Base-by-base conservation (phyloP, 2,329 filamentous ascomycete species). In the Hymenoscyphus fraxineus region DNA sequence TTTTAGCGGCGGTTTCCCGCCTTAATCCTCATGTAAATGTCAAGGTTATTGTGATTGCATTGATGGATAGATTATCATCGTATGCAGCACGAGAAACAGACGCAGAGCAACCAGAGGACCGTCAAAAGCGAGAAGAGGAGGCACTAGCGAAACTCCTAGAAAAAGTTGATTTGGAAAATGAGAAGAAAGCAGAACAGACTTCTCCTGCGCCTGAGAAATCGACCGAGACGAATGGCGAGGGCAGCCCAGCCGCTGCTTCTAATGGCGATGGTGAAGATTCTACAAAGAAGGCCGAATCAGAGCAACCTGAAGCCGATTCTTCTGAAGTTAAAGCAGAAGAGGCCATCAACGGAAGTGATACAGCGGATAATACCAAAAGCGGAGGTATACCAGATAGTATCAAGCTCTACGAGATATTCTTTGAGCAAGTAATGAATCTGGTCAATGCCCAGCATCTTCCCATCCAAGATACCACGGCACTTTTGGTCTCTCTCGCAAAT, bases 11-110 rank as follows among this genome's bases (percentile, higher is more conserved):
- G 6, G 96, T 97, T 40, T 92, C 94, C 15, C 85, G 94, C 64
- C 82, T 99, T 44, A 97, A 99, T 73, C 95, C 94, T 0, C 92
- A 98, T 74, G 95, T 99, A 73, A 97, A 99, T 71, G 88, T 99
- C 79, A 99, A 99, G 80, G 91, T 91, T 58, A 99, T 99, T 64
- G 94, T 99, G 10, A 97, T 98, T 74, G 95, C 94, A 32, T 82
- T 99, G 66, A 99, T 99, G 96, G 94, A 99, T 75, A 88, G 95
- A 47, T 79, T 99, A 38, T 97, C 95, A 6, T 89, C 93, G 63
- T 99, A 97, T 77, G 94, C 95, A n/a, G 90, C 95, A 72, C 85
- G 93, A 64, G 94, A 98, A 77, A 85, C 91, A 3, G 86, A 91
- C 69, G 84, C 85, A 31, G 88, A 91, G 63, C 83, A 85, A 22